phyloP scores from a whole-genome alignment of 2,329 filamentous ascomycete species.

The Colletotrichum euphorbiae region DNA sequence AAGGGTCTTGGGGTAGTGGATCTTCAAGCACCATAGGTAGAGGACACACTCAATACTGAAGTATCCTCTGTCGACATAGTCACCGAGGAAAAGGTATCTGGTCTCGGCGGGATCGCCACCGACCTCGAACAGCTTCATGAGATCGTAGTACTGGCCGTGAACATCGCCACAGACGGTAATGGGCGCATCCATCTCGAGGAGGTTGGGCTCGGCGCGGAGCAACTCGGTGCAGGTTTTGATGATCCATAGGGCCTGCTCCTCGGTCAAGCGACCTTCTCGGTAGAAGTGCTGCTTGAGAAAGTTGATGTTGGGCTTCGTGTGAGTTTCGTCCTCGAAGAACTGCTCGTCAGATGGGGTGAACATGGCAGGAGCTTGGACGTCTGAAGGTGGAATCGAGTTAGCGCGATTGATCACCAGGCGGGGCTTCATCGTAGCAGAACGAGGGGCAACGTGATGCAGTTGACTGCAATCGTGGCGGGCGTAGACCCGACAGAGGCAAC shows the following conservation, averaged over 20 bases:
- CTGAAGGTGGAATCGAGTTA: constrained; percentile 59
- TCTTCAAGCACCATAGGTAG: constrained; percentile 98
- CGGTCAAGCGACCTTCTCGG: constrained; percentile 93
- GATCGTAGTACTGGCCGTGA: constrained; percentile 98
- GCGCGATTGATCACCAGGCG: constrained; percentile 42
- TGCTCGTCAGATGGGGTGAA: constrained; percentile 92
- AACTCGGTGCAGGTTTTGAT: constrained; percentile 89
- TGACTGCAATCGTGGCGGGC: constrained; percentile 35
- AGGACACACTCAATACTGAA: constrained; percentile 99
- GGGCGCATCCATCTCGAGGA: constrained; percentile 98
- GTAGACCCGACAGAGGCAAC: constrained; percentile 40
- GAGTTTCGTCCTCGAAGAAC: constrained; percentile 90
- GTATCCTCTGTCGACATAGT: constrained; percentile 98
- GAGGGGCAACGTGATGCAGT: constrained; percentile 34
- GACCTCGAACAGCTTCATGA: constrained; percentile 99
- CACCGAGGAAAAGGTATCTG: constrained; percentile 94
- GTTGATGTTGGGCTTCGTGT: constrained; percentile 87
- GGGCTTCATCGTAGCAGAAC: constrained; percentile 33
- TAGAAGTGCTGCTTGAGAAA: constrained; percentile 99
- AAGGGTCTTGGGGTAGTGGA: constrained; percentile 97
- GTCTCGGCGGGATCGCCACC: constrained; percentile 97
- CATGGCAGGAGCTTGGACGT: constrained; percentile 97
- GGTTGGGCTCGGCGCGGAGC: constrained; percentile 89
- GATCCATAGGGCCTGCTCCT: constrained; percentile 98
- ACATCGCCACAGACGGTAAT: constrained; percentile 99